phyloP scores from a whole-genome alignment of 2,329 filamentous ascomycete genomes.

The Aspergillus pseudoviridinutans region DNA sequence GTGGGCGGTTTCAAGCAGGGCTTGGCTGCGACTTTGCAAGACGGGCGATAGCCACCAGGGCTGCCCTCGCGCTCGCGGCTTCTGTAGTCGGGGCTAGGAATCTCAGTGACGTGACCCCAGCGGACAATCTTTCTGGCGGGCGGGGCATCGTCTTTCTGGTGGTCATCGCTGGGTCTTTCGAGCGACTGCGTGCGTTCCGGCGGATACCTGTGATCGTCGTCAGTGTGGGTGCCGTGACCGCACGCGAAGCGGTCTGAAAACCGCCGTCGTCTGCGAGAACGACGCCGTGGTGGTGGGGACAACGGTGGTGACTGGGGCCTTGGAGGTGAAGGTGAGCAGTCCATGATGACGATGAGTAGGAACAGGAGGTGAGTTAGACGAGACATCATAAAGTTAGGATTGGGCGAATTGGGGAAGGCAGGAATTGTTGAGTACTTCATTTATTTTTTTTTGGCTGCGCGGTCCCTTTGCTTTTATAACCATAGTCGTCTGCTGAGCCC shows the following conservation, averaged over 20 bases:
- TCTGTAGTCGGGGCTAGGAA: background rate
- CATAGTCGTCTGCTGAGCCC: background rate
- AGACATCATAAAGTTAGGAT: background rate
- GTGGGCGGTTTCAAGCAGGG: slow-evolving; percentile 15
- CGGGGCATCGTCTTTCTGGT: background rate
- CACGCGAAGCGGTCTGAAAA: background rate
- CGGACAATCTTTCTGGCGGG: background rate
- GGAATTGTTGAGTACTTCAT: background rate
- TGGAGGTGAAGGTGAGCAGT: background rate
- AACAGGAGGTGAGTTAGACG: background rate
- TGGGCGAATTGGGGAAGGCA: background rate
- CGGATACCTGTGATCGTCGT: background rate
- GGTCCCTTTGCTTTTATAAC: background rate
- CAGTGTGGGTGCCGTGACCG: background rate
- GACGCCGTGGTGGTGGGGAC: background rate
- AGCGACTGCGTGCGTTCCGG: background rate
- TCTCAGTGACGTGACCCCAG: background rate
- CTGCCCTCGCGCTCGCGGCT: background rate
- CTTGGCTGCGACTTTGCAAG: background rate
- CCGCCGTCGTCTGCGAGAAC: background rate
- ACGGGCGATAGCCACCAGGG: too few species aligned
- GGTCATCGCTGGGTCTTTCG: background rate
- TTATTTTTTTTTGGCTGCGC: background rate
- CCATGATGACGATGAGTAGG: background rate
- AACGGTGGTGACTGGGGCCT: background rate